Evolutionary conservation across 257 asterid species (phyloP).

Genomic region (Forsythia viridissima): DNA sequence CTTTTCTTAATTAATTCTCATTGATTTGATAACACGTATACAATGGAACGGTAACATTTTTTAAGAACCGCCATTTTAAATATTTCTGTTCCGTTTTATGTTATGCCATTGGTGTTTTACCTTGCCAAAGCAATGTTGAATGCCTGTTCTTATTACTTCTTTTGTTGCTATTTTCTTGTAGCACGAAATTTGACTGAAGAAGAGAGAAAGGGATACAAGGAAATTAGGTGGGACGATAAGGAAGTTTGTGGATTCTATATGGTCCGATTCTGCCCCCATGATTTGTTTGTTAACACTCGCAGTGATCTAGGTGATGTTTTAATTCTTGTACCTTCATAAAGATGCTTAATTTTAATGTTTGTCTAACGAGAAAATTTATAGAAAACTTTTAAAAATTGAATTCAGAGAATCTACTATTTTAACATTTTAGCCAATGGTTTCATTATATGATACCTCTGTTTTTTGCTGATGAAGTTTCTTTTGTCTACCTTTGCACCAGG

Average conservation of each 20-base stretch:
- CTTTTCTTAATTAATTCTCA: neutral
- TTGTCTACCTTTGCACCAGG: conserved; percentile 49
- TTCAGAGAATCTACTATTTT: neutral
- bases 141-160: neutral
- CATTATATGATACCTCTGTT: neutral
- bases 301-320: conserved; percentile 75
- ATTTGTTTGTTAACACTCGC: conserved; percentile 90
- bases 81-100: neutral
- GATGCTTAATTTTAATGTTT: conserved; percentile 3
- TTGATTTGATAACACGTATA: neutral
- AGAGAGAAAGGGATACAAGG: conserved; percentile 82
- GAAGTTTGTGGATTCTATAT: conserved; percentile 87
- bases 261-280: conserved; percentile 98
- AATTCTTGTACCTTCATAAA: conserved; percentile 16
- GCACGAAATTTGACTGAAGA: conserved; percentile 95
- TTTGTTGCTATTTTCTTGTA: conserved; percentile 27
- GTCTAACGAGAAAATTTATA: neutral
- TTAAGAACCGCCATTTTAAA: neutral
- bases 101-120: neutral
- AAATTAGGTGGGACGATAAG: conserved; percentile 91
- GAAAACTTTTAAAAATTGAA: neutral
- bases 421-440: neutral
- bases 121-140: neutral
- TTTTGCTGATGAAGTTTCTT: conserved; percentile 10
- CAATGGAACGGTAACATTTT: neutral